phyloP scores from a whole-genome alignment of 2,329 filamentous ascomycete genomes.

The Pestalotiopsis sp. region DNA sequence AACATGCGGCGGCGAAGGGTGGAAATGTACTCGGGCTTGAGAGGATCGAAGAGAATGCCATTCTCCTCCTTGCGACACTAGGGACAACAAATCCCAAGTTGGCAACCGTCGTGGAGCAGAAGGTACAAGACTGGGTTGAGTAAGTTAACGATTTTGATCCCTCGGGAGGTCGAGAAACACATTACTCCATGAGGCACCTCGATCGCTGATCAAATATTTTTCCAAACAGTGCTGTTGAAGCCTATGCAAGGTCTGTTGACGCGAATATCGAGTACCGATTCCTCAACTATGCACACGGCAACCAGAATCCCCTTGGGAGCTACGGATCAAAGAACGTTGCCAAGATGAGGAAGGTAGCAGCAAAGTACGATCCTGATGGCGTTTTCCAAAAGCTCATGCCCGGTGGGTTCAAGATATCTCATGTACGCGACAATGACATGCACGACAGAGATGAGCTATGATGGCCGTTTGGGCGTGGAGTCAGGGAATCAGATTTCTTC shows the following conservation, averaged over 20 bases:
- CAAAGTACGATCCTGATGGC: conserved; percentile 2
- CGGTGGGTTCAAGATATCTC: conserved; percentile 7
- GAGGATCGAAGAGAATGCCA: not conserved
- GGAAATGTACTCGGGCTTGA: conserved; percentile 10
- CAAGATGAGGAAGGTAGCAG: conserved; percentile 6
- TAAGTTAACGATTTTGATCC: not conserved
- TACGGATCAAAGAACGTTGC: conserved; percentile 5
- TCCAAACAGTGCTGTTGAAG: not conserved
- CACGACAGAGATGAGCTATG: not conserved
- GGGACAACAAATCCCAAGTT: not conserved
- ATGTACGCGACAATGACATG: not conserved
- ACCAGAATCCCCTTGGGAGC: conserved; percentile 5
- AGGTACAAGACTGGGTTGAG: not conserved
- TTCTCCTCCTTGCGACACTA: not conserved
- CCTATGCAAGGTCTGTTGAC: conserved; percentile 4
- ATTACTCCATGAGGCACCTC: not conserved
- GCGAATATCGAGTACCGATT: conserved; percentile 3
- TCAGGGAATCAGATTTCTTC: too few species aligned
- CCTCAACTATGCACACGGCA: conserved; percentile 5
- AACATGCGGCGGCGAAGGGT: not conserved
- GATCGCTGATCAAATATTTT: not conserved
- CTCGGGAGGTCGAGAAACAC: not conserved
- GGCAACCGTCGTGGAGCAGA: not conserved
- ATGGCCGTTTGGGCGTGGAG: not conserved
- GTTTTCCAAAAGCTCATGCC: not conserved